phyloP scores from a whole-genome alignment of 495 filamentous ascomycete species.

The Aspergillus egyptiacus region DNA sequence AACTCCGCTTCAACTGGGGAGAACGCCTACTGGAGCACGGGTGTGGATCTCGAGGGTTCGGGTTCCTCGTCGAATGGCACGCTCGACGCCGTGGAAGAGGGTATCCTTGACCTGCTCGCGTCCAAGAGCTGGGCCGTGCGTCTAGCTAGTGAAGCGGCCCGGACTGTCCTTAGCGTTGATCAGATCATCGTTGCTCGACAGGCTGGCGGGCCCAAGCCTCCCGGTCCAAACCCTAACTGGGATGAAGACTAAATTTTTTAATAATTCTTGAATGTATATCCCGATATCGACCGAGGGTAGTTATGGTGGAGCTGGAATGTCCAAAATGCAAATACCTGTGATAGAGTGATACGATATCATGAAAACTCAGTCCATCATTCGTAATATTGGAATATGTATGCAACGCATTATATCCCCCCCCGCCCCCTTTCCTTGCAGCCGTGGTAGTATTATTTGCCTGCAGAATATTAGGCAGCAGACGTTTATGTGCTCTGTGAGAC shows the following conservation, averaged over 20 bases:
- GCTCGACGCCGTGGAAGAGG: slow-evolving; percentile 80
- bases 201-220: slow-evolving; percentile 95
- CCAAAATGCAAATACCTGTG: slow-evolving; percentile 11
- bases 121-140: slow-evolving; percentile 95
- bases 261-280: slow-evolving; percentile 3
- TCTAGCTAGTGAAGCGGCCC: slow-evolving; percentile 87
- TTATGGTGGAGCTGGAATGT: not conserved
- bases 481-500: no score
- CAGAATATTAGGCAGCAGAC: no score
- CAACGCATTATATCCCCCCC: not conserved
- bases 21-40: slow-evolving; percentile 76
- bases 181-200: slow-evolving; percentile 98
- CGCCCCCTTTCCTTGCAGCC: no score
- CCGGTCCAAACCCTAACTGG: slow-evolving; percentile 94
- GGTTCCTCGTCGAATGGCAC: slow-evolving; percentile 72
- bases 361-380: slow-evolving; percentile 13
- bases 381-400: not conserved
- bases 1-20: slow-evolving; percentile 46
- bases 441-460: not conserved
- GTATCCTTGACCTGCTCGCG: slow-evolving; percentile 86
- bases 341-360: slow-evolving; percentile 21
- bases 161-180: slow-evolving; percentile 93
- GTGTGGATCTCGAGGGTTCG: slow-evolving; percentile 90
- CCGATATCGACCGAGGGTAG: not conserved
- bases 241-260: slow-evolving; percentile 73